Base-by-base conservation (phyloP, 208 protist genomes). In the Leishmania lainsoni region DNA sequence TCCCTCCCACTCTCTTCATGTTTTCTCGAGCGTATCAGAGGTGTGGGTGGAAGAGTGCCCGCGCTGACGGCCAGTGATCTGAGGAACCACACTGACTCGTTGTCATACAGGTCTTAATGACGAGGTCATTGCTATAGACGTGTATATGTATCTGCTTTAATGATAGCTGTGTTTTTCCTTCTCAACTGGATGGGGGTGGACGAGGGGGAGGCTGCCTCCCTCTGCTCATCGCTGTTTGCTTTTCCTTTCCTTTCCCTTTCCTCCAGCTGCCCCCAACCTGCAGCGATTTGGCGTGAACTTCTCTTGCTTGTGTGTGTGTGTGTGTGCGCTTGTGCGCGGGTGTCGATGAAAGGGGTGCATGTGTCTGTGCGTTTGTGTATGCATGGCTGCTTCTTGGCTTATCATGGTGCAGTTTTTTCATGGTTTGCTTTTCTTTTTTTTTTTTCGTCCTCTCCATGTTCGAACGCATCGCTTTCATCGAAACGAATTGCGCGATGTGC, bases 111-210 rank as follows among this genome's bases (percentile, higher is more conserved):
- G 5, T 73, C 42, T 35, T n/a, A 71, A 3, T 26, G n/a, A 26
- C 3, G 45, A 51, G 26, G 42, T 8, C 69, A 68, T 9, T 20
- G 29, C 17, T 26, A 20, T 78, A 78, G 59, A 32, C 42, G 39
- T 51, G 58, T 70, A 52, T 29, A 70, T 76, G 72, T 72, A 76
- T 63, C 72, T 76, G 12, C 45, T 32, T 61, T 69, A 16, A 68
- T n/a, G 69, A 10, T 45, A 39, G 3, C 29, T 6, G 51, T 61
- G 17, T 4, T 56, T 22, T 26, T 32, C 20, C 29, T 76, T 9
- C n/a, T 45, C n/a, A 8, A 45, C n/a, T 61, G 72, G 72, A 45
- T 22, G 72, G 5, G 45, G 12, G 26, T 32, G 45, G 45, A 29
- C 10, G n/a, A n/a, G 56, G 16, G 39, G 66, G 8, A 71, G 12